phyloP scores from a whole-genome alignment of 257 asterid genomes.

The Solanum tacnaense region DNA sequence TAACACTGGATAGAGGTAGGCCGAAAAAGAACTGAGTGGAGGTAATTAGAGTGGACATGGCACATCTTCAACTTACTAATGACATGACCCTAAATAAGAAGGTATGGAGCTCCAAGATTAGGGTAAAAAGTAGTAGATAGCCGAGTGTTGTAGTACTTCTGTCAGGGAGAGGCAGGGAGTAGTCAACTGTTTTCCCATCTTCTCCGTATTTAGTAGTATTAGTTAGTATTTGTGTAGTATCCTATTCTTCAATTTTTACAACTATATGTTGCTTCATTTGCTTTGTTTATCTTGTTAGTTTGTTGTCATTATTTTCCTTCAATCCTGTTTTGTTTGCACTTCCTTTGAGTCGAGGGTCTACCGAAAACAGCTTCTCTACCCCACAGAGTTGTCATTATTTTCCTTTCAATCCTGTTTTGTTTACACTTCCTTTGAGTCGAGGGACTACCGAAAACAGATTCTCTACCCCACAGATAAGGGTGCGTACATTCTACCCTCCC shows the following conservation, averaged over 20 bases:
- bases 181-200: neutral
- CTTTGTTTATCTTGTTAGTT: neutral
- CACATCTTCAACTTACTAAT: neutral
- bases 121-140: neutral
- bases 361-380: neutral
- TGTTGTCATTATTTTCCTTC: neutral
- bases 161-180: neutral
- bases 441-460: neutral
- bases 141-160: neutral
- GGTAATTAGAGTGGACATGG: neutral
- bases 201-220: neutral
- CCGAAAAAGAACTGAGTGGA: neutral
- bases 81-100: neutral
- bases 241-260: neutral
- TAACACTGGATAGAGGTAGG: neutral
- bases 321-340: neutral
- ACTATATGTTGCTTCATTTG: neutral
- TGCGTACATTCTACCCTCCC: neutral
- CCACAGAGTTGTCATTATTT: neutral
- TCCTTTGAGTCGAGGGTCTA: neutral
- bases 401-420: neutral
- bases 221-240: neutral
- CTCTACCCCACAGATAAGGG: neutral
- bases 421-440: neutral
- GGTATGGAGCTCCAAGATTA: neutral